A percentile compares a stretch with the other conserved stretches of the same genome.
Conservation (phyloP, 352 stramenopile genomes). For the Halophytophthora polymorphica region DNA sequence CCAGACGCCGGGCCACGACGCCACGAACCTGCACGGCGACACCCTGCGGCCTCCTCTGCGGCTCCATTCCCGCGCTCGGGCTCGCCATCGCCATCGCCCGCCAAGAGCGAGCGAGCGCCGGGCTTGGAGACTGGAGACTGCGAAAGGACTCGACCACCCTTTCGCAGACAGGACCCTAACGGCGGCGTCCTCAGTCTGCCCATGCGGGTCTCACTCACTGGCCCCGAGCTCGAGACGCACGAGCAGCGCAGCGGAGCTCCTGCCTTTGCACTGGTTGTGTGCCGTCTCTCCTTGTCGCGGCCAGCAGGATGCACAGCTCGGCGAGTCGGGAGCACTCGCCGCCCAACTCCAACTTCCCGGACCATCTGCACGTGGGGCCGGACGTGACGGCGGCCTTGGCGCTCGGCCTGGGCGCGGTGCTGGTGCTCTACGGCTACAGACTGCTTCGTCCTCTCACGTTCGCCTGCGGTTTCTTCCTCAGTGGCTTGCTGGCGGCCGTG, state of each 20-base stretch:
- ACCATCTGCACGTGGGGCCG: conserved; percentile 34
- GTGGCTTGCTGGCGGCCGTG: conserved; percentile 38
- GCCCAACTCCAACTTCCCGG: conserved; percentile 22
- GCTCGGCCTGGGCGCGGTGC: conserved; percentile 36
- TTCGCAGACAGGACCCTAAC: no score
- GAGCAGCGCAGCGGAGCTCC: no score
- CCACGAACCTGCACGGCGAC: conserved; percentile 17
- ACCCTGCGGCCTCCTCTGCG: conserved; percentile 5
- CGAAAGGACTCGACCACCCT: no score
- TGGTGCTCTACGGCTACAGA: conserved; percentile 54
- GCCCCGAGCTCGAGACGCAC: no score
- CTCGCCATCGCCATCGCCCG: background rate
- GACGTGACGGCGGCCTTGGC: conserved; percentile 46
- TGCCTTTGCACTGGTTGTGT: no score
- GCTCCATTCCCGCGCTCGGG: background rate
- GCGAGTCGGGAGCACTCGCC: conserved; percentile 6
- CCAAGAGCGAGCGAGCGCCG: no score
- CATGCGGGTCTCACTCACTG: no score
- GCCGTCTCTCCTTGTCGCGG: no score
- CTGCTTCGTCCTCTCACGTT: conserved; percentile 46
- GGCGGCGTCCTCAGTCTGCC: no score
- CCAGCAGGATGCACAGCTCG: background rate
- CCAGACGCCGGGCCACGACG: background rate
- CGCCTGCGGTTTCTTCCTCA: conserved; percentile 48
- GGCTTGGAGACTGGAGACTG: no score